Percentiles rank a stretch among this genome's conserved stretches.
Evolutionary conservation across 352 stramenopile genomes (phyloP).

Genomic region (Phytophthora pini): DNA sequence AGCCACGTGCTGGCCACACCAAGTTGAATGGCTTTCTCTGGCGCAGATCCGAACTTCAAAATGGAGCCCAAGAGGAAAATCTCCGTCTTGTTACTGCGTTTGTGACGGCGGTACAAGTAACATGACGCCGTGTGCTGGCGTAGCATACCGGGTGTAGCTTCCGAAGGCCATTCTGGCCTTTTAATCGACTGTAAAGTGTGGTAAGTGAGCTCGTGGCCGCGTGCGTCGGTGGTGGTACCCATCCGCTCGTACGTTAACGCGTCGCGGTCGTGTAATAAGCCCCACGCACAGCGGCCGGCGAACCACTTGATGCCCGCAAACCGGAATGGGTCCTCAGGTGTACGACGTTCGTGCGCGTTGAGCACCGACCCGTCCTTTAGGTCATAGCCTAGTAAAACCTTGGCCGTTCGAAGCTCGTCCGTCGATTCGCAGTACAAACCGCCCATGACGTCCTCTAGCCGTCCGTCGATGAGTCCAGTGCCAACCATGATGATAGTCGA

Average conservation of each 20-base stretch:
- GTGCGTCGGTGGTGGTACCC: conserved; percentile 34
- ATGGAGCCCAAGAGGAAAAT: conserved; percentile 50
- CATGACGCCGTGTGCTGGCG: conserved; percentile 45
- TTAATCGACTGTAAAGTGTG: conserved; percentile 56
- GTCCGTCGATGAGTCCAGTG: conserved; percentile 33
- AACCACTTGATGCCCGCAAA: conserved; percentile 67
- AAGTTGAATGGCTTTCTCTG: conserved; percentile 42
- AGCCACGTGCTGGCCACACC: conserved; percentile 43
- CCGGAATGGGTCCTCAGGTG: conserved; percentile 39
- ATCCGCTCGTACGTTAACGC: conserved; percentile 54
- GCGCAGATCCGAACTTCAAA: conserved; percentile 36
- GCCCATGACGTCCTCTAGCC: conserved; percentile 48
- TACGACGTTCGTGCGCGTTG: conserved; percentile 38
- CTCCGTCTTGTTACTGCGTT: conserved; percentile 37
- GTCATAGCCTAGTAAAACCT: conserved; percentile 45
- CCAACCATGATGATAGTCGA: conserved; percentile 42
- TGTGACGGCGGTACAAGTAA: conserved; percentile 44
- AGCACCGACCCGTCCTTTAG: conserved; percentile 43
- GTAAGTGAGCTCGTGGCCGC: conserved; percentile 48
- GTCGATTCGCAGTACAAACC: conserved; percentile 55
- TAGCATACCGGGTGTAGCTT: conserved; percentile 41
- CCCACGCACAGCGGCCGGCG: conserved; percentile 34
- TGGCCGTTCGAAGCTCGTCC: conserved; percentile 42
- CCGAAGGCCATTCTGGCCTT: conserved; percentile 47
- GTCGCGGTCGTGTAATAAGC: conserved; percentile 40